Evolutionary conservation across 768 basidiomycete genomes (phyloP).

Genomic region (Boletus sp.): DNA sequence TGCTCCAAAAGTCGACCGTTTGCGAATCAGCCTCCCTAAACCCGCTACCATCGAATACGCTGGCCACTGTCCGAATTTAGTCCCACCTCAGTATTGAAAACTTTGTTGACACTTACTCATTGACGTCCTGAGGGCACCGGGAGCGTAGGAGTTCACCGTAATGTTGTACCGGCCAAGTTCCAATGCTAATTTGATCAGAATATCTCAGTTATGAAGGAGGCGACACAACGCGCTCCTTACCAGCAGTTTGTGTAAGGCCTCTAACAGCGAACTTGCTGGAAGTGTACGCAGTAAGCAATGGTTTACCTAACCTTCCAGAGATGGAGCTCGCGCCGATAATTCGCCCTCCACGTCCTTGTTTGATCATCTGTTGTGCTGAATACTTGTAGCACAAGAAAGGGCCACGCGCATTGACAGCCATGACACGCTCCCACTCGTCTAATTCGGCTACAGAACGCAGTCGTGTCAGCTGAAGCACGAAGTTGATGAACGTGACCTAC

Average conservation of each 20-base stretch:
- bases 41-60: no score
- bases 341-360: background rate
- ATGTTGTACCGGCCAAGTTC: background rate
- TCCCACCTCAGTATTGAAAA: background rate
- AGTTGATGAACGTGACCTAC: background rate
- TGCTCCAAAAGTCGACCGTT: background rate
- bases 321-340: background rate
- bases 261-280: background rate
- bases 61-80: no score
- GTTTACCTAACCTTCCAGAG: background rate
- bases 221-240: background rate
- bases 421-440: background rate
- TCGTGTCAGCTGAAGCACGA: background rate
- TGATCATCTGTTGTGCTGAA: background rate
- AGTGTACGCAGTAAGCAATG: background rate
- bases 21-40: background rate
- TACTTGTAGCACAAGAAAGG: background rate
- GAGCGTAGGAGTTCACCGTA: background rate
- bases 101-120: background rate
- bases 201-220: background rate
- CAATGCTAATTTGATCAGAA: background rate
- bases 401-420: background rate
- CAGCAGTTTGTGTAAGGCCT: background rate
- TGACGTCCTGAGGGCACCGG: background rate
- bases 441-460: background rate